Percentiles rank a stretch among this genome's conserved stretches.
Evolutionary conservation across 495 filamentous ascomycete genomes (phyloP).

Genomic region (Echria macrotheca): DNA sequence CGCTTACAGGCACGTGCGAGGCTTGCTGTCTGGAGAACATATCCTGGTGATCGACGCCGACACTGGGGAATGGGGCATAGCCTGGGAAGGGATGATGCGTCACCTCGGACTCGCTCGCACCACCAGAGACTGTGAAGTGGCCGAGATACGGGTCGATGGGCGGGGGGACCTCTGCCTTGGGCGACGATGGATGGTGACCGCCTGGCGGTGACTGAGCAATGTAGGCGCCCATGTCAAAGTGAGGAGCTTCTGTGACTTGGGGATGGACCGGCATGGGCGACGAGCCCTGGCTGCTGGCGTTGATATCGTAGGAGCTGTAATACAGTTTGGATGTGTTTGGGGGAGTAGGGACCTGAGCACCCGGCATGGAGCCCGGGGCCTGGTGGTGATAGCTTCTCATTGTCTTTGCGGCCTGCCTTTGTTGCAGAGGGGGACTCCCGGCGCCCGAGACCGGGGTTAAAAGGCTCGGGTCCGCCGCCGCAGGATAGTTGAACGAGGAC

Average conservation of each 20-base stretch:
- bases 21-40: slow-evolving; percentile 9
- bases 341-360: slow-evolving; percentile 39
- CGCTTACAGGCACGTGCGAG: slow-evolving; percentile 16
- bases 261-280: slow-evolving; percentile 34
- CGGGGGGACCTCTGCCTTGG: slow-evolving; percentile 27
- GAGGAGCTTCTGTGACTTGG: slow-evolving; percentile 19
- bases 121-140: slow-evolving; percentile 26
- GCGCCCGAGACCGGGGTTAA: slow-evolving; percentile 42
- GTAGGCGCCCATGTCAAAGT: slow-evolving; percentile 28
- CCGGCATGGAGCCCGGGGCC: slow-evolving; percentile 24
- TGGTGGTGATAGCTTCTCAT: slow-evolving; percentile 28
- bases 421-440: slow-evolving; percentile 38
- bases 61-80: slow-evolving; percentile 16
- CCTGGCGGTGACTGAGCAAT: slow-evolving; percentile 24
- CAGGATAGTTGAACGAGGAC: slow-evolving; percentile 41
- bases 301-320: slow-evolving; percentile 29
- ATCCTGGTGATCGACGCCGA: slow-evolving; percentile 13
- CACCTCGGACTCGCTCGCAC: slow-evolving; percentile 16
- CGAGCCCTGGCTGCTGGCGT: slow-evolving; percentile 27
- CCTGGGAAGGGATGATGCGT: slow-evolving; percentile 22
- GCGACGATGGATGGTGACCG: slow-evolving; percentile 26
- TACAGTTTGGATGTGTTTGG: slow-evolving; percentile 40
- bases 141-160: slow-evolving; percentile 29
- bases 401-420: slow-evolving; percentile 32
- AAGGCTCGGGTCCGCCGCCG: slow-evolving; percentile 37